Evolutionary conservation across 352 stramenopile species (phyloP).

Genomic region (Globisporangium cederbergense): DNA sequence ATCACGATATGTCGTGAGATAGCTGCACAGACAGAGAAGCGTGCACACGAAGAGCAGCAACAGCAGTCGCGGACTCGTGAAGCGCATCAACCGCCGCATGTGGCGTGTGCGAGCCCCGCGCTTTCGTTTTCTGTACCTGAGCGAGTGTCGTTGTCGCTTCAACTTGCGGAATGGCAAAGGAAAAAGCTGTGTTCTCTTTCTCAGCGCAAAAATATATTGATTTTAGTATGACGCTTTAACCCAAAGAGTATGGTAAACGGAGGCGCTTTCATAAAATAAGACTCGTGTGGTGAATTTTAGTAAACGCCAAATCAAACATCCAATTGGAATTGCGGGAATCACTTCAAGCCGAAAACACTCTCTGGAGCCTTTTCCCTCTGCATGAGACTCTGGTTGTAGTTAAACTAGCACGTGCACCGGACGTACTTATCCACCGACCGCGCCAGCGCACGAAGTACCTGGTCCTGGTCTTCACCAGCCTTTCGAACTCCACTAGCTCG

Average conservation of each 20-base stretch:
- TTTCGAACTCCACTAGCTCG: background rate
- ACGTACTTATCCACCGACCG: conserved; percentile 10
- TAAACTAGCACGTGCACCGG: conserved; percentile 4
- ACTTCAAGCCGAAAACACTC: too few relatives aligned
- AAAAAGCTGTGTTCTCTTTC: background rate
- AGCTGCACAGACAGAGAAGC: background rate
- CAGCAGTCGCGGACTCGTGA: background rate
- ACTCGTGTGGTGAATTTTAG: too few relatives aligned
- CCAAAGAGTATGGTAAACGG: too few relatives aligned
- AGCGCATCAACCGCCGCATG: background rate
- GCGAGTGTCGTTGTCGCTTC: background rate
- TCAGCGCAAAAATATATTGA: background rate
- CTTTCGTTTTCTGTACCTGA: background rate
- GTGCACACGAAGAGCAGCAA: background rate
- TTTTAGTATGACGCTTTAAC: background rate
- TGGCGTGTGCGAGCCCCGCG: background rate
- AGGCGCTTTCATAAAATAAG: too few relatives aligned
- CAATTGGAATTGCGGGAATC: too few relatives aligned
- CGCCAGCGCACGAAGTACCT: background rate
- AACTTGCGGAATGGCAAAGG: background rate
- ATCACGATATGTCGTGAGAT: conserved; percentile 1
- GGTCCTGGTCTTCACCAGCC: background rate
- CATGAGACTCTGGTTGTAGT: too few relatives aligned
- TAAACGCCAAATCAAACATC: too few relatives aligned
- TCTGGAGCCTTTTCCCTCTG: too few relatives aligned